Base-by-base conservation (phyloP, 495 filamentous ascomycete species). In the Aspergillus panamensis region DNA sequence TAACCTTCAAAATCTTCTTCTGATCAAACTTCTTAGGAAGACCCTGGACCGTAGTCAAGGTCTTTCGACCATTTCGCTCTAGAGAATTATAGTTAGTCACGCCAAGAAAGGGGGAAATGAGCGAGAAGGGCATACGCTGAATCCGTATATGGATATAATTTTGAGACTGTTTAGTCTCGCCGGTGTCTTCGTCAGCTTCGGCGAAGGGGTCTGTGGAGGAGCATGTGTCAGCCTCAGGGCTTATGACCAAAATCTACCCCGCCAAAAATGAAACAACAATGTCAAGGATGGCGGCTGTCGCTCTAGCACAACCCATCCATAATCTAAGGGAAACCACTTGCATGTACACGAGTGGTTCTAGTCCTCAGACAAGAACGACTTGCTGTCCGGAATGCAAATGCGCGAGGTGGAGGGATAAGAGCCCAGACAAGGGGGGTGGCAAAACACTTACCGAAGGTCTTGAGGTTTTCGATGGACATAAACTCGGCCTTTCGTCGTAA, bases 11-110 rank as follows among this genome's bases (percentile, higher is more conserved):
- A 71, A 98, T 96, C 82, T 97, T 97, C 86, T 97, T 97, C 78
- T 92, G 92, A 77, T 96, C 93, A 73, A 96, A 97, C 73, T 96
- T 96, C 82, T 91, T 91, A 55, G 94, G 92, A 62, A 98, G 85
- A 76, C 94, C 94, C 83, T 97, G 92, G 64, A 97, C 92, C 64
- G 94, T 98, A 62, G 94, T 98, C 90, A 98, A 85, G 78, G 94
- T 97, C 85, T 98, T 98, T 76, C 95, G 95, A 87, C 94, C 94
- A 97, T 97, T 98, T 79, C 94, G 95, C 85, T 97, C 94, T 97
- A 73, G 51, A 60, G 52, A 53, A 40, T 53, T 19, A 48, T 31
- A 21, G 52, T 75, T 66, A 73, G 69, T 48, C 42, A 62, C 40
- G 25, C 12, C 29, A 62, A 25, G 13, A 10, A 9, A 12, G 20